Base-by-base conservation (phyloP, 805 yeast genomes). In the Metschnikowia colocasiae region DNA sequence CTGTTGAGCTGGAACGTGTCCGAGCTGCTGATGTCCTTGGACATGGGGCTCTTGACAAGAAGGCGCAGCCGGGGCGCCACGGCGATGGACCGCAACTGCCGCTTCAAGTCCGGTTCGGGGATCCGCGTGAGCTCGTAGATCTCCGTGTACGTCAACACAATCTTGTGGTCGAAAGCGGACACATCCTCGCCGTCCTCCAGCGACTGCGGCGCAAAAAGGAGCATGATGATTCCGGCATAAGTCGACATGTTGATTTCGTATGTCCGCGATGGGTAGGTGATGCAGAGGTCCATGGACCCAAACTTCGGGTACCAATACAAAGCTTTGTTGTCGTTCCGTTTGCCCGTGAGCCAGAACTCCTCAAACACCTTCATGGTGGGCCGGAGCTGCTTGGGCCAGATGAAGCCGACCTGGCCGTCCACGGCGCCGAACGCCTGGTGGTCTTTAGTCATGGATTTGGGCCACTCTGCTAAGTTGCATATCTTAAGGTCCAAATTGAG, bases 191-290 rank as follows among this genome's bases (percentile, higher is more conserved):
- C 72, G 33, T 61, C 58, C 39, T 65, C 63, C 13, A 59, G 56
- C 1, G 71, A 64, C 46, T 64, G 72, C 3, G 77, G 77, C 2
- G 72, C 72, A 63, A 94, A 92, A 35, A 90, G 74, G 46, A 87
- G 63, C 61, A 92, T 76, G 22, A 94, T 81, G 0, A 87, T 67
- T n/a, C 87, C 91, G 10, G 95, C 85, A 54, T 83, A 81, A 0
- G 95, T 76, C 0, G 97, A 83, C 79, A 90, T 76, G 52, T 82
- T 86, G 36, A 91, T 76, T 48, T 87, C 91, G 59, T 92, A 91
- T 1, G 84, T 78, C 40, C 80, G 77, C 27, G 81, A 76, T 4
- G 84, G 82, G 55, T 83, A 86, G 30, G 82, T 75, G 56, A 85
- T 82, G 43, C 85, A 74, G 46, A 92, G 73, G 57, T 91, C 97